Percentiles rank a stretch among this genome's conserved stretches.
These are phyloP conservation scores for Fusarium metavorans DNA, from an alignment of 2,329 filamentous ascomycete species.

Conservation along the genomic window DNA sequence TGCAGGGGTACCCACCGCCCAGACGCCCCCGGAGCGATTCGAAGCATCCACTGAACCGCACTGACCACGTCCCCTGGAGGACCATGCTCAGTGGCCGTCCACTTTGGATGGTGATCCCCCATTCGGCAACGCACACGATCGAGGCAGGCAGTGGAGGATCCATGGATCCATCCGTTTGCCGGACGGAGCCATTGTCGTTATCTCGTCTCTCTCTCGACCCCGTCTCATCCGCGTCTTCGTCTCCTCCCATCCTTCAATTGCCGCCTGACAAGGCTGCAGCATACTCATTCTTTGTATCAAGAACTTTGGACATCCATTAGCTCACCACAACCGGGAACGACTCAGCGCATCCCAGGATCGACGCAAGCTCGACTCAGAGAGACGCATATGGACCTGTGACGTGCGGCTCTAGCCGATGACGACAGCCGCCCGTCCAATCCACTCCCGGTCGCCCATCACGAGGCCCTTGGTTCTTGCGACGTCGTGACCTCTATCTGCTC, in stretches of 20 bases:
- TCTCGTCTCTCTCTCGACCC: conserved; percentile 1
- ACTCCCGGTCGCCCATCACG: conserved; percentile 43
- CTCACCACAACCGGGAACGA: not conserved
- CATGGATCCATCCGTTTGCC: conserved; percentile 16
- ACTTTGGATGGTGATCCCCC: conserved; percentile 10
- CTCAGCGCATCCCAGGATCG: not conserved
- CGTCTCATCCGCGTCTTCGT: not conserved
- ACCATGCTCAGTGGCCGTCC: not conserved
- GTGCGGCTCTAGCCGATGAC: conserved; percentile 47
- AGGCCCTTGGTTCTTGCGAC: conserved; percentile 40
- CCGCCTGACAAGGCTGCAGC: conserved; percentile 13
- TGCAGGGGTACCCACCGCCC: not conserved
- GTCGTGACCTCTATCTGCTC: conserved; percentile 29
- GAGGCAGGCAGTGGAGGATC: not conserved
- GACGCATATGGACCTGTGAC: conserved; percentile 34
- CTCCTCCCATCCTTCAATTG: conserved; percentile 17
- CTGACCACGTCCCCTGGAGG: conserved; percentile 23
- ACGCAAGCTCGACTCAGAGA: conserved; percentile 12
- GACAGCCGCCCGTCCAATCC: conserved; percentile 39
- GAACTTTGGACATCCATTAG: not conserved
- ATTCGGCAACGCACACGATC: conserved; percentile 6
- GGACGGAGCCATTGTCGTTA: conserved; percentile 17
- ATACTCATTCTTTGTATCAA: not conserved
- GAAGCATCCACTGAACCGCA: conserved; percentile 19
- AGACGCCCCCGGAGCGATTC: conserved; percentile 13